A percentile compares a stretch with the other conserved stretches of the same genome.
These are phyloP conservation scores for Chalciporus sp. DNA, from an alignment of 1,284 basidiomycete species.

Conservation along the genomic window DNA sequence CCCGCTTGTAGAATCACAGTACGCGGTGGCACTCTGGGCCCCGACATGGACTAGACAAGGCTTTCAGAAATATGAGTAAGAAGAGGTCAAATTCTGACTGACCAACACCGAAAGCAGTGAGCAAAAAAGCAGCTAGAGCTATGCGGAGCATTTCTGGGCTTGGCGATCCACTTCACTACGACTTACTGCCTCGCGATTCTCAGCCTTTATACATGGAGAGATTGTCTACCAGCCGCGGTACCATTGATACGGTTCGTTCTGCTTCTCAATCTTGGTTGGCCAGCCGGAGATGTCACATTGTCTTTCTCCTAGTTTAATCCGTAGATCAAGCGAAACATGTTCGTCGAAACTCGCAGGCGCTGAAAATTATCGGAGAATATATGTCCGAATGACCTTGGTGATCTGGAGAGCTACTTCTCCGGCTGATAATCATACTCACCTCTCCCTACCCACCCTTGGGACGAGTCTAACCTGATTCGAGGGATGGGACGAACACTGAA, in stretches of 20 bases:
- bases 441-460: too few relatives aligned
- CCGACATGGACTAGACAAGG: too few relatives aligned
- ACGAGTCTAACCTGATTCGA: too few relatives aligned
- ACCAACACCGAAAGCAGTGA: too few relatives aligned
- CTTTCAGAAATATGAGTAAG: background rate
- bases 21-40: too few relatives aligned
- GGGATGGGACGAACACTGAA: too few relatives aligned
- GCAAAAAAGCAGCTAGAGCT: too few relatives aligned
- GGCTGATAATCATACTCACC: too few relatives aligned
- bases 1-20: too few relatives aligned
- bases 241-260: background rate
- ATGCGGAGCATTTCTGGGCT: too few relatives aligned
- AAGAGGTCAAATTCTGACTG: background rate
- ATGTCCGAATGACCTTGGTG: background rate
- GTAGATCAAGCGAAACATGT: background rate
- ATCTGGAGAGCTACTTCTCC: too few relatives aligned
- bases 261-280: background rate
- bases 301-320: background rate
- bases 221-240: background rate
- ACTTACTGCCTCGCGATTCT: background rate
- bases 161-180: background rate
- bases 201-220: background rate
- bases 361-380: background rate
- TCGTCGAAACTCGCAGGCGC: too few relatives aligned
- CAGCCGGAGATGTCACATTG: background rate